Base-by-base conservation (phyloP, 352 stramenopile species). In the Nothophytophthora sp. region DNA sequence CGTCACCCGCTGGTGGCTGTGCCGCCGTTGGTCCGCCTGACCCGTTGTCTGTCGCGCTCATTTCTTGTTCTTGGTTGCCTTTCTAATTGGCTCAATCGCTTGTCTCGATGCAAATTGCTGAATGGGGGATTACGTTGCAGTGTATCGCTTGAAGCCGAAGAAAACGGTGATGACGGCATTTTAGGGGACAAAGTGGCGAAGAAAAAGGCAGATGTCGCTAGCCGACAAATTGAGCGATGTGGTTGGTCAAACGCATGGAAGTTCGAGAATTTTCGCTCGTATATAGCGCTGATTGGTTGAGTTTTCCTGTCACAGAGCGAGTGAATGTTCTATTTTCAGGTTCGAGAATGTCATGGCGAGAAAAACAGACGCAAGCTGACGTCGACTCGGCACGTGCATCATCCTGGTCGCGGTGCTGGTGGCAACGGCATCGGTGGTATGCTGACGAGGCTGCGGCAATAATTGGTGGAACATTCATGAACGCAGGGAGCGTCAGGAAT, bases 401-500 rank as follows among this genome's bases (percentile, higher is more conserved):
- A n/a, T n/a, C n/a, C n/a, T n/a, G n/a, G n/a, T n/a, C n/a, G n/a
- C n/a, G n/a, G n/a, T n/a, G n/a, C n/a, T n/a, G n/a, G n/a, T n/a
- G n/a, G n/a, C n/a, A n/a, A n/a, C n/a, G n/a, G n/a, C n/a, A n/a
- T n/a, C n/a, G n/a, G n/a, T n/a, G n/a, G n/a, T n/a, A n/a, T n/a
- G n/a, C n/a, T n/a, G n/a, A n/a, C n/a, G n/a, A n/a, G n/a, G n/a
- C n/a, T n/a, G n/a, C n/a, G n/a, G n/a, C n/a, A n/a, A n/a, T n/a
- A n/a, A n/a, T n/a, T n/a, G n/a, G n/a, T n/a, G n/a, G 48, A 68
- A 73, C 46, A 33, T 73, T 73, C 63, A 41, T 40, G 57, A 68
- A 68, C 53, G 50, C 43, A 34, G 19, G 5, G 25, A 13, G n/a
- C n/a, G n/a, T n/a, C n/a, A n/a, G n/a, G n/a, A n/a, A n/a, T n/a